Evolutionary conservation across 1,139 yeast genomes (phyloP).

Genomic region (Candida mesenterica): DNA sequence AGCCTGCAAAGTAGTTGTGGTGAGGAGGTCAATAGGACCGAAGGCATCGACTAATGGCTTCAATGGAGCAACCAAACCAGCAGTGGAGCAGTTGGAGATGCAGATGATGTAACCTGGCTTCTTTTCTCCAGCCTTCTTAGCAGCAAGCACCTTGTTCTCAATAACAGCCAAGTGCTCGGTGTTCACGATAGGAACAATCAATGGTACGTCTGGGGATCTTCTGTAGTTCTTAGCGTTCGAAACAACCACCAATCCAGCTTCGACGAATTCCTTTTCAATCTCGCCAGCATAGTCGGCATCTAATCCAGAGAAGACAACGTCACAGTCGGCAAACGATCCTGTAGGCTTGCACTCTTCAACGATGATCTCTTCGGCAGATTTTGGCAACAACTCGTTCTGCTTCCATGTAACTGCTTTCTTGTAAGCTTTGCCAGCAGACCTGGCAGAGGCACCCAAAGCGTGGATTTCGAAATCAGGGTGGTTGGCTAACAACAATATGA

Average conservation of each 20-base stretch:
- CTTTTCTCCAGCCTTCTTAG: conserved; percentile 50
- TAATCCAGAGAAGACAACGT: conserved; percentile 89
- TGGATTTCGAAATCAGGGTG: conserved; percentile 89
- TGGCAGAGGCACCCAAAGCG: conserved; percentile 87
- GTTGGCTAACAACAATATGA: conserved; percentile 74
- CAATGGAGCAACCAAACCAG: conserved; percentile 95
- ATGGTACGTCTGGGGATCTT: conserved; percentile 82
- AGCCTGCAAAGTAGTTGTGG: conserved; percentile 94
- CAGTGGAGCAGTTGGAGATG: conserved; percentile 97
- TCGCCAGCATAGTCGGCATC: conserved; percentile 94
- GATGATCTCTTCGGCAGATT: conserved; percentile 53
- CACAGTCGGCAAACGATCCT: conserved; percentile 78
- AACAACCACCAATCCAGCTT: conserved; percentile 76
- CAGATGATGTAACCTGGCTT: conserved; percentile 86
- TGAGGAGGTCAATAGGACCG: conserved; percentile 85
- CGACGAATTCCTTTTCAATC: conserved; percentile 81
- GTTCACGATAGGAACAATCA: conserved; percentile 92
- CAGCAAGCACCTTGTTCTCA: conserved; percentile 55
- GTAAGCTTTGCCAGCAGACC: conserved; percentile 91
- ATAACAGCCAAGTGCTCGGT: conserved; percentile 87
- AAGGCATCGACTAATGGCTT: conserved; percentile 85
- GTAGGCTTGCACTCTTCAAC: conserved; percentile 80
- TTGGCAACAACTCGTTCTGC: conserved; percentile 83
- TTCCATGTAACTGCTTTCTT: conserved; percentile 91
- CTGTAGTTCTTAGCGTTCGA: conserved; percentile 97